Conservation (phyloP, 768 basidiomycete species). For the Amanita jacksonii region DNA sequence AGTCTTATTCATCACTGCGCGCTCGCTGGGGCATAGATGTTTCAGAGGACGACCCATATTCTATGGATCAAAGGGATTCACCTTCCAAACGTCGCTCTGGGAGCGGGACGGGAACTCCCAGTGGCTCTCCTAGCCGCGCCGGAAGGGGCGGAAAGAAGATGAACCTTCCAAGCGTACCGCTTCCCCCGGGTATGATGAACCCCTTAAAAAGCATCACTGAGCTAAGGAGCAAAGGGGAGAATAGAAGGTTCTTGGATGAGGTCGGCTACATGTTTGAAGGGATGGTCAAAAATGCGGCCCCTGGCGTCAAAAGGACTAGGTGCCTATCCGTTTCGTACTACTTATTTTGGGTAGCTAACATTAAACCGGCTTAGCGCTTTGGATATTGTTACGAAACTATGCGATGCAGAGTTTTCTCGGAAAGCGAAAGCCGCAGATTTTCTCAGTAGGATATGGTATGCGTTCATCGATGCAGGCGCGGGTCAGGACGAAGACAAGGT, state of each 20-base stretch:
- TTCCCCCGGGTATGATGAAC: slow-evolving; percentile 58
- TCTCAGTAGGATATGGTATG: slow-evolving; percentile 57
- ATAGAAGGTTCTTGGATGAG: slow-evolving; percentile 71
- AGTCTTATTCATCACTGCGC: slow-evolving; percentile 68
- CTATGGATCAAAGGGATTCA: slow-evolving; percentile 18
- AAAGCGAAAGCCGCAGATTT: slow-evolving; percentile 76
- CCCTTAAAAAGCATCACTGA: slow-evolving; percentile 76
- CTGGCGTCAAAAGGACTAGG: slow-evolving; percentile 63
- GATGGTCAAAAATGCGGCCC: slow-evolving; percentile 40
- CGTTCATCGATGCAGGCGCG: slow-evolving; percentile 47
- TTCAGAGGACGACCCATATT: slow-evolving; percentile 62
- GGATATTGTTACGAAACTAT: slow-evolving; percentile 68
- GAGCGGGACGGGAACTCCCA: slow-evolving; percentile 18
- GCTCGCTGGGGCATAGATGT: slow-evolving; percentile 76
- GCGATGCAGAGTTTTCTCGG: slow-evolving; percentile 65
- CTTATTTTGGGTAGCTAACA: background rate
- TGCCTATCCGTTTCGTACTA: slow-evolving; percentile 16
- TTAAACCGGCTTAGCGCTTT: slow-evolving; percentile 42
- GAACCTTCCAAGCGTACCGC: slow-evolving; percentile 18
- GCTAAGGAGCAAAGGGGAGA: slow-evolving; percentile 72
- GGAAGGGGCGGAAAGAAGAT: slow-evolving; percentile 28
- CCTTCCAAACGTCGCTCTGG: slow-evolving; percentile 18
- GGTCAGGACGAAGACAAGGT: slow-evolving; percentile 51
- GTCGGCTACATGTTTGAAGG: slow-evolving; percentile 83
- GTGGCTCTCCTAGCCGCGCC: slow-evolving; percentile 25